phyloP scores from a whole-genome alignment of 73 alveolate genomes.

The Uronychia setigera region DNA sequence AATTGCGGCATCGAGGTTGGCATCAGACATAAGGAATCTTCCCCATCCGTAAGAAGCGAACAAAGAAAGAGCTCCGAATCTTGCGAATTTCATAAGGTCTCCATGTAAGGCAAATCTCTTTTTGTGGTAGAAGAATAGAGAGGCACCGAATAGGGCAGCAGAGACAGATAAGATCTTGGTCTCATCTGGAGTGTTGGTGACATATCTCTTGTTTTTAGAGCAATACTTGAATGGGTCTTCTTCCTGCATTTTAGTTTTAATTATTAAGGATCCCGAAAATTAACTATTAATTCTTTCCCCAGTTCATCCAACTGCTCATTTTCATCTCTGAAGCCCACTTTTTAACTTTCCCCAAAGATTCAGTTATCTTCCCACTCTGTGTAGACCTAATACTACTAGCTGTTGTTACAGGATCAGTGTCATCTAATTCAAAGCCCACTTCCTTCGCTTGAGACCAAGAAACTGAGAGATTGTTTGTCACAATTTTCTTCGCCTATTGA shows the following conservation, averaged over 20 bases:
- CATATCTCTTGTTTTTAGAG: background rate
- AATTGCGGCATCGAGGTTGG: background rate
- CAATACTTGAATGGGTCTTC: background rate
- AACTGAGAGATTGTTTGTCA: background rate
- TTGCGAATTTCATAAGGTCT: background rate
- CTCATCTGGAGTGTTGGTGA: background rate
- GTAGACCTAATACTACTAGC: background rate
- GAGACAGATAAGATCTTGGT: background rate
- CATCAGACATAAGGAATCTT: background rate
- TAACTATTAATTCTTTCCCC: background rate
- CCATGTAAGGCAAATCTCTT: background rate
- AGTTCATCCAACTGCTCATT: background rate
- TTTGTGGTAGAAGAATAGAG: background rate
- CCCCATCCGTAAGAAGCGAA: background rate
- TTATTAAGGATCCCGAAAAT: background rate
- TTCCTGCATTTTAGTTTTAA: background rate
- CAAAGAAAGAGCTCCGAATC: background rate
- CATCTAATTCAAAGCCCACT: background rate
- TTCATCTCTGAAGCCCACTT: background rate
- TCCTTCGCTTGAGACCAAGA: background rate
- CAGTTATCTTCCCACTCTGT: background rate
- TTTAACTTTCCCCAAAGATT: background rate
- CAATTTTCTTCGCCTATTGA: background rate
- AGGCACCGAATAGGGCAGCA: background rate
- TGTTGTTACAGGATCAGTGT: background rate